Evolutionary conservation across 1,139 yeast genomes (phyloP), one percentile per base, ranked within the genome.

Genomic region (Kazachstania sp.): DNA sequence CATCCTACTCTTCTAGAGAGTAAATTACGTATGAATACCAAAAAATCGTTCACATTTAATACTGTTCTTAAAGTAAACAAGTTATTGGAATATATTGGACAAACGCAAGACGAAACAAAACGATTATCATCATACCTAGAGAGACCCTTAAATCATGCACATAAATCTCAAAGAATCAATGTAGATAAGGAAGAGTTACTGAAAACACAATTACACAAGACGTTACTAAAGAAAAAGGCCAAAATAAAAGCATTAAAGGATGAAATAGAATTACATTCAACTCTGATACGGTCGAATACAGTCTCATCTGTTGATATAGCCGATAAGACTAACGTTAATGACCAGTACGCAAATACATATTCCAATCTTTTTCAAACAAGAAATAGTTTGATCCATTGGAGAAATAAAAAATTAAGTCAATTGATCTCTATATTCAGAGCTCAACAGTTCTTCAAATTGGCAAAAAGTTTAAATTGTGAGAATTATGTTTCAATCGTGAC

Each of bases 301-400:
- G 48, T 30, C 15, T 16, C 37, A 6, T 41, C 42, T 4, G 37
- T 34, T 1, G 44, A 42, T 20, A 13, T 41, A 23, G 4, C 36
- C 9, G 36, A 42, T 11, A 39, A 23, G 13, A 37, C 35, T 7
- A 19, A 23, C 9, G 34, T 42, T 7, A 52, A 57, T 34, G 59
- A 59, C 28, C 60, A 59, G 18, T 63, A 58, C 45, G 66, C 64
- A 3, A 51, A 49, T 19, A 56, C 51, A 26, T 60, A 52, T 39
- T 57, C 64, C 2, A 49, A 54, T 37, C 45, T 58, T 11, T 53
- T 54, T 20, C 58, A 59, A 37, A 45, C 47, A 3, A 54, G 52
- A 35, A 54, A 55, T 34, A 43, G 47, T 23, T 13, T 58, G 12
- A 51, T 48, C 5, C 35, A 37, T 8, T 19, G 61, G n/a, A 54